phyloP scores from a whole-genome alignment of 2,329 filamentous ascomycete genomes.

The Claviceps sp. region DNA sequence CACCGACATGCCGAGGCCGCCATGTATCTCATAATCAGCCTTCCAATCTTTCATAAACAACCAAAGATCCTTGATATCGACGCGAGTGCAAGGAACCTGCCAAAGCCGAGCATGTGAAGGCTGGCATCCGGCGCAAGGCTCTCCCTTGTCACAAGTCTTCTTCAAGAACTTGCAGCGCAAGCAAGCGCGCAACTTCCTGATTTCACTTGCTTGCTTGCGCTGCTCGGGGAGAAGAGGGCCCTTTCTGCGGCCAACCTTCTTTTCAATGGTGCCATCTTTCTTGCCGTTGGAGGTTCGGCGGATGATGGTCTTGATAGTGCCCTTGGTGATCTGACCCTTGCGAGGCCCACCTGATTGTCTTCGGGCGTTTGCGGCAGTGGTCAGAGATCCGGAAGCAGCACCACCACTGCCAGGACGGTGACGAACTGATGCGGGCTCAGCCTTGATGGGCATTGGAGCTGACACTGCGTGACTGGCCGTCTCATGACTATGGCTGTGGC shows the following conservation, averaged over 20 bases:
- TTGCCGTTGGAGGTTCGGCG: conserved; percentile 66
- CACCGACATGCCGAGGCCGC: conserved; percentile 74
- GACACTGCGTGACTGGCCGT: conserved; percentile 54
- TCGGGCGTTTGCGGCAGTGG: conserved; percentile 47
- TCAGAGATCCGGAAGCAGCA: conserved; percentile 45
- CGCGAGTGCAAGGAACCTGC: conserved; percentile 95
- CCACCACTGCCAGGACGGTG: conserved; percentile 48
- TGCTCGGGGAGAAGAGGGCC: conserved; percentile 87
- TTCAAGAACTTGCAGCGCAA: conserved; percentile 96
- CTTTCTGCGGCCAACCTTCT: conserved; percentile 82
- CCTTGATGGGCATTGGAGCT: conserved; percentile 57
- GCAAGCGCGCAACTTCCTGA: conserved; percentile 86
- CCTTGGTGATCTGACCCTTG: conserved; percentile 70
- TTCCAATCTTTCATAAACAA: conserved; percentile 99
- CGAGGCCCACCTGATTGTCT: conserved; percentile 52
- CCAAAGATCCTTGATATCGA: conserved; percentile 95
- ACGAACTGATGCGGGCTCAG: conserved; percentile 35
- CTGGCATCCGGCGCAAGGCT: conserved; percentile 89
- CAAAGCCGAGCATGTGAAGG: conserved; percentile 89
- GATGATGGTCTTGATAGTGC: conserved; percentile 64
- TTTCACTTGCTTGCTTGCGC: conserved; percentile 91
- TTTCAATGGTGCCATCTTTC: conserved; percentile 67
- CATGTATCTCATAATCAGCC: conserved; percentile 86
- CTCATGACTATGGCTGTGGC: conserved; percentile 33
- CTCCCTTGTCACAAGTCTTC: conserved; percentile 97